A percentile compares a stretch with the other conserved stretches of the same genome.
These are phyloP conservation scores for Hypomontagnella monticulosa DNA, from an alignment of 495 filamentous ascomycete species.

Conservation along the genomic window DNA sequence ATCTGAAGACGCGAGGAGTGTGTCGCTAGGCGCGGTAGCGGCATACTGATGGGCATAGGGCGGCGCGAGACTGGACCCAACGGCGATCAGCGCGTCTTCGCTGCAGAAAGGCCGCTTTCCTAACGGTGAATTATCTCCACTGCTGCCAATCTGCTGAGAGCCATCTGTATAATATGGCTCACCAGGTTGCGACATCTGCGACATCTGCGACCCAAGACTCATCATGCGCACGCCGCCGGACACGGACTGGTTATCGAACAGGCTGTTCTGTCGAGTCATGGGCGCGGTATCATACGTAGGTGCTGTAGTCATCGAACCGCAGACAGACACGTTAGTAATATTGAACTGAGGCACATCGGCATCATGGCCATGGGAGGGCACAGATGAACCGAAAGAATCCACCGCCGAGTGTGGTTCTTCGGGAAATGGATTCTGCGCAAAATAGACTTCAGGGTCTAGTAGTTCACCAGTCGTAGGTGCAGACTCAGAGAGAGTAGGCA, in stretches of 20 bases:
- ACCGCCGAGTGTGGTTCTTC: constrained; percentile 24
- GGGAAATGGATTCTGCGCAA: constrained; percentile 35
- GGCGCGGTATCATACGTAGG: constrained; percentile 54
- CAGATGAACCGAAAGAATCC: constrained; percentile 28
- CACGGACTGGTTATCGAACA: constrained; percentile 52
- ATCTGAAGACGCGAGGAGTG: constrained; percentile 37
- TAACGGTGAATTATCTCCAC: constrained; percentile 40
- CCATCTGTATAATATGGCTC: constrained; percentile 39
- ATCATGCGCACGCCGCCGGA: constrained; percentile 54
- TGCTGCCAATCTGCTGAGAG: constrained; percentile 45
- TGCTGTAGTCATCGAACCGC: constrained; percentile 57
- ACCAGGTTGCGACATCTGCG: constrained; percentile 46
- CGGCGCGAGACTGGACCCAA: constrained; percentile 49
- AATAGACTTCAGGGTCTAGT: constrained; percentile 43
- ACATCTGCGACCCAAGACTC: constrained; percentile 54
- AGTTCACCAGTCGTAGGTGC: constrained; percentile 32
- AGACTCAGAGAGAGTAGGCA: constrained; percentile 38
- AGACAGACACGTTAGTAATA: constrained; percentile 47
- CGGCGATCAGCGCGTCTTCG: constrained; percentile 45
- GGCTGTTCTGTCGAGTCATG: constrained; percentile 58
- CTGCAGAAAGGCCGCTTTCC: constrained; percentile 47
- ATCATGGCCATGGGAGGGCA: constrained; percentile 33
- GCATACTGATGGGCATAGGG: constrained; percentile 49
- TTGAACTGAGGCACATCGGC: constrained; percentile 43
- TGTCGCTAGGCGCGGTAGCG: constrained; percentile 44